Conservation (phyloP, 2,329 filamentous ascomycete species). For the Simplicillium aogashimaense region DNA sequence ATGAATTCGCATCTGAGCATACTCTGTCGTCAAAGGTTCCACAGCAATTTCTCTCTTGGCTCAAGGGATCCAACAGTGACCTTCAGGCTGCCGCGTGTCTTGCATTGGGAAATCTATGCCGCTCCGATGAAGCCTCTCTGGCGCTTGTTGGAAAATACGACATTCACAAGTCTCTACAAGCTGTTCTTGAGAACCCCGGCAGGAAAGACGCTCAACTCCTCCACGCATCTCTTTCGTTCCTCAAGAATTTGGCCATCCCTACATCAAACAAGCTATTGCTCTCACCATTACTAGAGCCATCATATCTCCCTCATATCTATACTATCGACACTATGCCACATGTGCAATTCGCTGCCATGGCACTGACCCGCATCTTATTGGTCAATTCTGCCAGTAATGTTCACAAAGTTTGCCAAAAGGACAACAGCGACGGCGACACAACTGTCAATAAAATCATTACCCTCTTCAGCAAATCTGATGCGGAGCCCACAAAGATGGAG, state of each 20-base stretch:
- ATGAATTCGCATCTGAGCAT: conserved; percentile 31
- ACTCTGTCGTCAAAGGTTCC: conserved; percentile 31
- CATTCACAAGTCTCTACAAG: conserved; percentile 32
- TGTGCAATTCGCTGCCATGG: conserved; percentile 50
- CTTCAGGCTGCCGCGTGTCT: conserved; percentile 50
- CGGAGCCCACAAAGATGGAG: conserved; percentile 48
- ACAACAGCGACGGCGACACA: background rate
- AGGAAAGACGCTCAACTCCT: conserved; percentile 39
- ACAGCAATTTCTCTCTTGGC: conserved; percentile 35
- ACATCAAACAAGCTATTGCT: conserved; percentile 41
- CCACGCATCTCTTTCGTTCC: conserved; percentile 47
- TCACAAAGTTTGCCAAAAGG: conserved; percentile 27
- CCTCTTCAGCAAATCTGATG: conserved; percentile 26
- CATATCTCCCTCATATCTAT: conserved; percentile 44
- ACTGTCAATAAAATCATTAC: conserved; percentile 25
- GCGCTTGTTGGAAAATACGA: conserved; percentile 34
- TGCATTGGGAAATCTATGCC: conserved; percentile 50
- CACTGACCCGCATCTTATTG: conserved; percentile 46
- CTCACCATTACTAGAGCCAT: conserved; percentile 33
- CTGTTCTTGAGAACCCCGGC: conserved; percentile 29
- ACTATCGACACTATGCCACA: conserved; percentile 39
- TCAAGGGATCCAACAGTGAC: conserved; percentile 25
- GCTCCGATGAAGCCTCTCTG: conserved; percentile 43
- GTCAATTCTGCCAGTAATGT: conserved; percentile 43
- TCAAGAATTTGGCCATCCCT: conserved; percentile 56